Evolutionary conservation across 2,329 filamentous ascomycete genomes (phyloP), one percentile per base, ranked within the genome.

Genomic region (Zymoseptoria passerinii): DNA sequence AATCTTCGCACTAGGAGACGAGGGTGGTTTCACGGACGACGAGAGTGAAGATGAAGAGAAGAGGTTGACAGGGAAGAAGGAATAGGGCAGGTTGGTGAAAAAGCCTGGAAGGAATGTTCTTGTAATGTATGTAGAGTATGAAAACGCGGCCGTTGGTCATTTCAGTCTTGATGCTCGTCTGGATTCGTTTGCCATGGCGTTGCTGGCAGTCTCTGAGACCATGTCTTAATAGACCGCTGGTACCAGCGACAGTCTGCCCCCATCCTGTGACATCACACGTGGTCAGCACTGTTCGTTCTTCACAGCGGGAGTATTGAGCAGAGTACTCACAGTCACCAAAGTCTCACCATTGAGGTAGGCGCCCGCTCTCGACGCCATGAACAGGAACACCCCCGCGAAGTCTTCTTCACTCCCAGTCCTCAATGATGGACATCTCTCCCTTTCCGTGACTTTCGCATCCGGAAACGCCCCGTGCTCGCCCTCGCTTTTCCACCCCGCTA

Each of bases 1-100:
- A 0, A 95, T 97, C 62, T 97, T 97, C 68, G 92, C 92, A 1
- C 89, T 97, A 9, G 92, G 91, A 9, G 84, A 85, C 56, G 92
- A 95, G 67, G 90, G 94, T 70, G 90, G 87, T 70, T 92, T 91
- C 79, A 90, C 87, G 16, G 89, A 90, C 58, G 87, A 89, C 57
- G 88, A 86, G 19, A 77, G 81, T 71, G 63, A 81, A 80, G 18
- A 82, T 57, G 65, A 65, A 13, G 57, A 54, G 10, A 74, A 78
- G 64, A 76, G 77, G 56, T 72, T 84, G 58, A 82, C 80, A 19
- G 71, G 74, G 28, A 80, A 78, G 66, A 67, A 71, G 29, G 63
- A 76, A 86, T 61, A 74, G 74, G 8, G 68, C 70, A 6, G 58
- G 58, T 3, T 53, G 62, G 7, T 44, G 16, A 16, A 16, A 16